These are phyloP conservation scores for Eutypella sp. DNA, from an alignment of 2,329 filamentous ascomycete species.

Conservation along the genomic window DNA sequence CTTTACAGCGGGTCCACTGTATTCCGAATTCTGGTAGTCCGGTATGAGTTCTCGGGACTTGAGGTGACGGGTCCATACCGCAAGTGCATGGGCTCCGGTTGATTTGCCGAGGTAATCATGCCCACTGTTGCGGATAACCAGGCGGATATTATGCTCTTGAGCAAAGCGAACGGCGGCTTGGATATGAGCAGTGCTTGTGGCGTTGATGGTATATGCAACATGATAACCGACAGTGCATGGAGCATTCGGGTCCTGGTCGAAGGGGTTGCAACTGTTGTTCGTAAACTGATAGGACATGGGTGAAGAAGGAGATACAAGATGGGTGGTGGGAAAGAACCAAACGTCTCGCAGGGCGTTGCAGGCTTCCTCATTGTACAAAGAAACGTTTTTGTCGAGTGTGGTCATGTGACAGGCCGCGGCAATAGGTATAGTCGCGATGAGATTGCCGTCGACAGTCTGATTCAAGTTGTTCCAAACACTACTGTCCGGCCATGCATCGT, in stretches of 20 bases:
- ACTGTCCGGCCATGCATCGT: conserved; percentile 47
- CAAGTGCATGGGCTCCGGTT: conserved; percentile 15
- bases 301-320: conserved; percentile 7
- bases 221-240: conserved; percentile 32
- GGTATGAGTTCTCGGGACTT: conserved; percentile 7
- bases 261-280: conserved; percentile 31
- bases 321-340: conserved; percentile 11
- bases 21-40: conserved; percentile 17
- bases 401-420: conserved; percentile 45
- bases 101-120: conserved; percentile 31
- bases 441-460: conserved; percentile 40
- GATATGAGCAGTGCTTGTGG: conserved; percentile 8
- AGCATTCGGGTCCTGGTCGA: conserved; percentile 35
- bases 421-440: conserved; percentile 49
- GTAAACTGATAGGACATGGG: conserved; percentile 20
- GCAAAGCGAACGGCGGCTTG: conserved; percentile 25
- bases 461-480: conserved; percentile 47
- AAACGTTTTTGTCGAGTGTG: not conserved
- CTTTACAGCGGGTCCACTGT: conserved; percentile 36
- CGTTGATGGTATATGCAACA: conserved; percentile 22
- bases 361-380: conserved; percentile 34
- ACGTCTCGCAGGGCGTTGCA: conserved; percentile 8
- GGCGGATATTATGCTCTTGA: conserved; percentile 29
- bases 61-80: not conserved
- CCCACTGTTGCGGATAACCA: conserved; percentile 38